Conservation (phyloP, 2,329 filamentous ascomycete genomes). For the Fusarium xylarioides region DNA sequence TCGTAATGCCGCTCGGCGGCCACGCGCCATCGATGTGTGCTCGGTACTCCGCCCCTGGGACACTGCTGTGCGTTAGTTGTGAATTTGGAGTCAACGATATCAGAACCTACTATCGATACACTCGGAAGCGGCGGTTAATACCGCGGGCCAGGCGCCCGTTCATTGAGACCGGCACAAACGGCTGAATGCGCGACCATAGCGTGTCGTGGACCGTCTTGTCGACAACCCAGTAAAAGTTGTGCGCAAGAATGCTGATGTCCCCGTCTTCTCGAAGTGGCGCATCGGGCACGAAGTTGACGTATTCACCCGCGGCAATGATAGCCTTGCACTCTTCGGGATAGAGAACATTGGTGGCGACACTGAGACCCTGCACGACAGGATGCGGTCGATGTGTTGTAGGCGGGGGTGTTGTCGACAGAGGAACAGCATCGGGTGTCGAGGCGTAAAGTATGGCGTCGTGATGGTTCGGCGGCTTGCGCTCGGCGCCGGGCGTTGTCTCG, state of each 20-base stretch:
- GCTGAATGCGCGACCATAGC: slow-evolving; percentile 68
- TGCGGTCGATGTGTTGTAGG: slow-evolving; percentile 66
- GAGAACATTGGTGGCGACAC: slow-evolving; percentile 68
- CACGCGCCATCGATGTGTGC: slow-evolving; percentile 77
- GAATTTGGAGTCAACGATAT: fast-evolving
- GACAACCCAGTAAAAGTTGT: slow-evolving; percentile 79
- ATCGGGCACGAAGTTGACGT: slow-evolving; percentile 72
- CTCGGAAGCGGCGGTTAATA: slow-evolving; percentile 74
- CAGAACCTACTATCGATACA: slow-evolving; percentile 67
- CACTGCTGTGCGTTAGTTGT: slow-evolving; percentile 37
- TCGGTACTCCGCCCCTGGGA: slow-evolving; percentile 76
- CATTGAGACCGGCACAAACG: slow-evolving; percentile 64
- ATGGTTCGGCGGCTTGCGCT: slow-evolving; percentile 73
- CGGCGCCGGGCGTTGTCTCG: slow-evolving; percentile 66
- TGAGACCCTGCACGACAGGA: slow-evolving; percentile 69
- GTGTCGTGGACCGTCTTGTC: slow-evolving; percentile 70
- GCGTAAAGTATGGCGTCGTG: slow-evolving; percentile 73
- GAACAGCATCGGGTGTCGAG: slow-evolving; percentile 65
- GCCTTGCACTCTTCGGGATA: slow-evolving; percentile 68
- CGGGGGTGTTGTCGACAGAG: slow-evolving; percentile 55
- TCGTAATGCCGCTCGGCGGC: slow-evolving; percentile 73
- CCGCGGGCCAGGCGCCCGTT: slow-evolving; percentile 67
- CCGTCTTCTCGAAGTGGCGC: slow-evolving; percentile 72
- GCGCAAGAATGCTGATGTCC: slow-evolving; percentile 71
- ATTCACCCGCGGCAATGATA: slow-evolving; percentile 73